Percentiles rank a stretch among this genome's conserved stretches.
Conservation (phyloP, 176 grass and related monocot genomes). For the Avena sativa region DNA sequence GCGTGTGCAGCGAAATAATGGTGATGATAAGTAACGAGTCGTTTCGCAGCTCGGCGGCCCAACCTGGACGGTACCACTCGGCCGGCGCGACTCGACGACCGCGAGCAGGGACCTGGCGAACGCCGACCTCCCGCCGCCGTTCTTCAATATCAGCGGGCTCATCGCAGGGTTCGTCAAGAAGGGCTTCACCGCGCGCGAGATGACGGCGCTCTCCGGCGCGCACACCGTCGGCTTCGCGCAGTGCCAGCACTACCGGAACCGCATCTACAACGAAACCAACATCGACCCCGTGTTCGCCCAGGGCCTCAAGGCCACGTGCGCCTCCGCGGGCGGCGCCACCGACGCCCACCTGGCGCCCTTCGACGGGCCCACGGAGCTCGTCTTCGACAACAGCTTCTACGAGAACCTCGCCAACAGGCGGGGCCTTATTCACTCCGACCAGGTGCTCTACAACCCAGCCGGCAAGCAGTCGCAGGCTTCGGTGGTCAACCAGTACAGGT, state of each 20-base stretch:
- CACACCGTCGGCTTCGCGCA: slow-evolving; percentile 60
- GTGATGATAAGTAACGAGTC: neutral
- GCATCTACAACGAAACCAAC: slow-evolving; percentile 63
- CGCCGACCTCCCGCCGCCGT: slow-evolving; percentile 57
- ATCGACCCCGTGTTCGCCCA: slow-evolving; percentile 49
- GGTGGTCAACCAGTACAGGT: slow-evolving; percentile 44
- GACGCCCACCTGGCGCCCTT: slow-evolving; percentile 55
- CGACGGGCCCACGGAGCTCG: slow-evolving; percentile 41
- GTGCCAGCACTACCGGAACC: slow-evolving; percentile 63
- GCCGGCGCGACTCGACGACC: slow-evolving; percentile 64
- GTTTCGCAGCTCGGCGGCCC: slow-evolving; percentile 70
- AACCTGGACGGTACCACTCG: slow-evolving; percentile 62
- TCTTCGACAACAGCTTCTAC: slow-evolving; percentile 72
- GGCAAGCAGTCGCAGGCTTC: slow-evolving; percentile 47
- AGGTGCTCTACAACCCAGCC: slow-evolving; percentile 65
- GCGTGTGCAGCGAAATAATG: too few relatives aligned
- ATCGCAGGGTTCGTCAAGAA: slow-evolving; percentile 48
- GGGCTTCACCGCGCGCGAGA: slow-evolving; percentile 55
- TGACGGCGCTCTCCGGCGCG: slow-evolving; percentile 62
- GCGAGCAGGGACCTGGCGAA: slow-evolving; percentile 61
- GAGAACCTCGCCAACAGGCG: slow-evolving; percentile 32
- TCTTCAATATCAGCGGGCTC: slow-evolving; percentile 38
- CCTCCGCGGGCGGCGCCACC: neutral
- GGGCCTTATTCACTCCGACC: slow-evolving; percentile 71
- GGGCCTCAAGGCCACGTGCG: slow-evolving; percentile 39